Evolutionary conservation across 768 basidiomycete genomes (phyloP).

Genomic region (Trametes cinnabarina): DNA sequence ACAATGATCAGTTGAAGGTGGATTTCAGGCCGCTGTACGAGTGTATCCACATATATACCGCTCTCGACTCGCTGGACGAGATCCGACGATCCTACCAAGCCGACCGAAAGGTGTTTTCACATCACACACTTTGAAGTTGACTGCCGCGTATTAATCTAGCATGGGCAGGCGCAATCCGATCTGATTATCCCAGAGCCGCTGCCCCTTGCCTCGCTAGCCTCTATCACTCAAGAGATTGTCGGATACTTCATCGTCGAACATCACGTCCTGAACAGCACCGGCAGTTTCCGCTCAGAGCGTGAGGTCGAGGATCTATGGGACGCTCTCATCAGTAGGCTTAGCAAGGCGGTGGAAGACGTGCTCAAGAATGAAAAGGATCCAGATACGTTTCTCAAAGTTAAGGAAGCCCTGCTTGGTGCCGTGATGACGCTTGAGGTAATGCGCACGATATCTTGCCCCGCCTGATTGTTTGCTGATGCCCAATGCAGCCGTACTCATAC

Average conservation of each 20-base stretch:
- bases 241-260: constrained; percentile 98
- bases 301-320: constrained; percentile 98
- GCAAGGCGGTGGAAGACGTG: constrained; percentile 69
- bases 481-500: constrained; percentile 77
- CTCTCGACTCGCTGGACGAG: constrained; percentile 87
- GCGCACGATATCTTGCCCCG: not conserved
- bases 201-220: constrained; percentile 60
- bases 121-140: not conserved
- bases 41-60: constrained; percentile 94
- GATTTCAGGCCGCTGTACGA: constrained; percentile 96
- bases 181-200: constrained; percentile 83
- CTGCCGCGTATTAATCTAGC: not conserved
- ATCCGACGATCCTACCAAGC: constrained; percentile 91
- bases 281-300: constrained; percentile 82
- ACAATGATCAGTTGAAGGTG: constrained; percentile 83
- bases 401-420: constrained; percentile 81
- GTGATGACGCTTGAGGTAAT: constrained; percentile 89
- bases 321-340: constrained; percentile 70
- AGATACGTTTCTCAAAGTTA: constrained; percentile 77
- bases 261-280: constrained; percentile 86
- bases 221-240: constrained; percentile 89
- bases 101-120: constrained; percentile 78
- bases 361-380: constrained; percentile 74
- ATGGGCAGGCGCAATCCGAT: constrained; percentile 87
- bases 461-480: not conserved